A percentile compares a stretch with the other conserved stretches of the same genome.
Conservation (phyloP, 129 eudicot genomes). For the Apium graveolens region DNA sequence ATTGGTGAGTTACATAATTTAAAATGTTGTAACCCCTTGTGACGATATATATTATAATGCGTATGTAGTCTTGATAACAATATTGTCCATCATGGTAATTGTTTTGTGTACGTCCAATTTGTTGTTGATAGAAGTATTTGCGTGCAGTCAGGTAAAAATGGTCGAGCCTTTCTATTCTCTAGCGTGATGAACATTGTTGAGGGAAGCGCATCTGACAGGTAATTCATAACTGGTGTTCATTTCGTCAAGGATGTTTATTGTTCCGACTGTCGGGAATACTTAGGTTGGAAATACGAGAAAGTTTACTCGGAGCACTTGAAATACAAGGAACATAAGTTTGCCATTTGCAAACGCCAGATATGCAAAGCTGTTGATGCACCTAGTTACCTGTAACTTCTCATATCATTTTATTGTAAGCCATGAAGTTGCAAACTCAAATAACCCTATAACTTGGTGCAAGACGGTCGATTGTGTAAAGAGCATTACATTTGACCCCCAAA, state of each 20-base stretch:
- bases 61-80: too few relatives aligned
- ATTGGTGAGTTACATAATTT: too few relatives aligned
- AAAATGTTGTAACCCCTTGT: too few relatives aligned
- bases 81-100: too few relatives aligned
- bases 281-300: constrained; percentile 56
- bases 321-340: background rate
- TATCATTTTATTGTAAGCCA: background rate
- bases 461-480: too few relatives aligned
- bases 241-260: constrained; percentile 35
- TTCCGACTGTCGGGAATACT: constrained; percentile 28
- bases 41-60: too few relatives aligned
- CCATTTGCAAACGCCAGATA: background rate
- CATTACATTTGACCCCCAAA: too few relatives aligned
- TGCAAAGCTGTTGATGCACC: constrained; percentile 6
- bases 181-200: constrained; percentile 29
- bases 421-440: background rate
- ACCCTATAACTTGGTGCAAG: too few relatives aligned
- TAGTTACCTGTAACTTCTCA: background rate
- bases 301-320: background rate
- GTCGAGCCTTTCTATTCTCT: constrained; percentile 39
- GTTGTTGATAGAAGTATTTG: too few relatives aligned
- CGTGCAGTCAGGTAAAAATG: constrained; percentile 18
- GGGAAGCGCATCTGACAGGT: constrained; percentile 28
- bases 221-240: constrained; percentile 30
- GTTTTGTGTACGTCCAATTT: too few relatives aligned